phyloP scores from a whole-genome alignment of 2,329 filamentous ascomycete genomes.

The Onygenales sp. region DNA sequence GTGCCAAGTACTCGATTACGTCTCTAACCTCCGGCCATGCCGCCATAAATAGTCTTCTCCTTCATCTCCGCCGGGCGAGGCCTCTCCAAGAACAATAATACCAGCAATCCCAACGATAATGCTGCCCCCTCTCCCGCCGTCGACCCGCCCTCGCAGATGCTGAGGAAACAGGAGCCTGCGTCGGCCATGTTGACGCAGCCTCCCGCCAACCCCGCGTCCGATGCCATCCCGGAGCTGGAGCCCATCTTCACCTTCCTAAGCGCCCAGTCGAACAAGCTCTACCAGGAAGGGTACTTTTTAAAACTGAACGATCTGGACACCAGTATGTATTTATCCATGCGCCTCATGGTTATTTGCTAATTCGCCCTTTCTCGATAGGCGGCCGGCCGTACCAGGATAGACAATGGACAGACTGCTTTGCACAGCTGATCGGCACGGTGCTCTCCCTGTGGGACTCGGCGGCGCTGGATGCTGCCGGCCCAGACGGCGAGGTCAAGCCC shows the following conservation, averaged over 20 bases:
- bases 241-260: conserved; percentile 92
- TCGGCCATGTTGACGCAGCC: conserved; percentile 84
- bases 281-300: conserved; percentile 95
- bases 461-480: conserved; percentile 77
- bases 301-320: conserved; percentile 93
- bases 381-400: conserved; percentile 77
- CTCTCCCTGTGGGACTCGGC: conserved; percentile 92
- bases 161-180: conserved; percentile 44
- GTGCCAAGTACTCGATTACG: background rate
- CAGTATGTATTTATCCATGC: conserved; percentile 49
- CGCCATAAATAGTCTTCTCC: conserved; percentile 1
- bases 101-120: no score
- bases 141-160: background rate
- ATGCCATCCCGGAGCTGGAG: conserved; percentile 77
- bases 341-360: conserved; percentile 20
- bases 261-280: conserved; percentile 90
- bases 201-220: conserved; percentile 70
- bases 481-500: conserved; percentile 74
- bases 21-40: background rate
- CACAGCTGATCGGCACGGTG: conserved; percentile 89
- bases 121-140: background rate
- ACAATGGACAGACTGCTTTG: conserved; percentile 94
- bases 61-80: background rate
- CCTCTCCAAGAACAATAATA: background rate
- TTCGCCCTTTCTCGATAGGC: conserved; percentile 43